Conservation (phyloP, 179 eudicot genomes). For the Beta corolliflora region DNA sequence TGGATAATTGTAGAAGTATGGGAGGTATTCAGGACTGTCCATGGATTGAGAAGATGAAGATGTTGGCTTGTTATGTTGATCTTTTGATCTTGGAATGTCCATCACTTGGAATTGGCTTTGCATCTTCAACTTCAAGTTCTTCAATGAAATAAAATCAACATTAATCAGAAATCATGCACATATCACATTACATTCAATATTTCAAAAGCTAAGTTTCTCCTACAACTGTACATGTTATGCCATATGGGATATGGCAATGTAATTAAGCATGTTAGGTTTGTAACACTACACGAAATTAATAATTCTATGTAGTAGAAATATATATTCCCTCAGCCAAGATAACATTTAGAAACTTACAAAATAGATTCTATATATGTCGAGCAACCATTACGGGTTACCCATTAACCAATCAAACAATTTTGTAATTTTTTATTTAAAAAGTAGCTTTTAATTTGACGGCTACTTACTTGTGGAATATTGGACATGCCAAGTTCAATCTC, state of each 20-base stretch:
- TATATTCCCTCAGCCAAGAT: too few species aligned
- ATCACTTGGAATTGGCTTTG: slow-evolving; percentile 38
- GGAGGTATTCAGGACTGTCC: slow-evolving; percentile 55
- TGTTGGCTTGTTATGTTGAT: slow-evolving; percentile 46
- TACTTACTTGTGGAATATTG: slow-evolving; percentile 51
- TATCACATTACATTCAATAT: background rate
- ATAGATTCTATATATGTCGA: too few species aligned
- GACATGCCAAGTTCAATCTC: slow-evolving; percentile 85
- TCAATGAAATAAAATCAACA: slow-evolving; percentile 17
- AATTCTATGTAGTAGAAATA: too few species aligned
- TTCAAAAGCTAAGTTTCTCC: too few species aligned
- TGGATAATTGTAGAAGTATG: slow-evolving; percentile 45
- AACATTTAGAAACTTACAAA: too few species aligned
- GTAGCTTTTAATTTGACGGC: background rate
- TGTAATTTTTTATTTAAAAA: too few species aligned
- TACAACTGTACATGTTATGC: too few species aligned
- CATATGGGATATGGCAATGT: too few species aligned
- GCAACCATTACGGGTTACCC: background rate
- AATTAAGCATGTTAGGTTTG: too few species aligned
- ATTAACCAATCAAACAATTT: too few species aligned
- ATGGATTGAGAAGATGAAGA: slow-evolving; percentile 60
- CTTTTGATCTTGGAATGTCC: slow-evolving; percentile 28
- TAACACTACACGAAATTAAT: too few species aligned
- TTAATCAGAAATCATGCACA: background rate
- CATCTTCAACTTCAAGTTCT: slow-evolving; percentile 55